A percentile compares a stretch with the other conserved stretches of the same genome.
Evolutionary conservation across 495 filamentous ascomycete species (phyloP).

Genomic region (Evansstolkia leycettana): DNA sequence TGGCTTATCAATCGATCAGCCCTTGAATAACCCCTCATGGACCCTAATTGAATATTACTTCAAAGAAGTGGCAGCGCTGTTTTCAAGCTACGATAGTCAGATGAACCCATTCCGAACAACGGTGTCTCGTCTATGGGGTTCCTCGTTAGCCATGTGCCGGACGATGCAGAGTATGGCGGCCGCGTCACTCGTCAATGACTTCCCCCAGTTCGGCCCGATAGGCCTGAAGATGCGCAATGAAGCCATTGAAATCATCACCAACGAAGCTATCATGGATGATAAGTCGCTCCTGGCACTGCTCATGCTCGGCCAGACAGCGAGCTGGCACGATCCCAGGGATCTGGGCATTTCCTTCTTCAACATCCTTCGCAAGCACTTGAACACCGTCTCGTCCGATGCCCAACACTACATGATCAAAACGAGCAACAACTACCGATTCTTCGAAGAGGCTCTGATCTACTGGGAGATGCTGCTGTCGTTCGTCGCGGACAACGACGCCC

Average conservation of each 20-base stretch:
- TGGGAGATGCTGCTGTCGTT: constrained; percentile 51
- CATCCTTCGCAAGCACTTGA: constrained; percentile 30
- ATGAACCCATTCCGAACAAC: constrained; percentile 47
- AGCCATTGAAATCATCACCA: constrained; percentile 33
- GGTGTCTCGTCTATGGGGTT: constrained; percentile 42
- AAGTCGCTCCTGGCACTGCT: constrained; percentile 40
- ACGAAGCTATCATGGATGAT: constrained; percentile 31
- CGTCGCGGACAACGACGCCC: constrained; percentile 34
- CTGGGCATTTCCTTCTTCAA: constrained; percentile 40
- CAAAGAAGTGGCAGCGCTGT: constrained; percentile 43
- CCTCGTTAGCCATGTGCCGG: constrained; percentile 43
- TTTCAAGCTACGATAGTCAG: constrained; percentile 46
- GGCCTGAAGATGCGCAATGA: constrained; percentile 42
- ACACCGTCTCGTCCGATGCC: constrained; percentile 13
- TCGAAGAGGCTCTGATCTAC: constrained; percentile 45
- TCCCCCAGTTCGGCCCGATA: constrained; percentile 38
- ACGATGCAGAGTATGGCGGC: constrained; percentile 52
- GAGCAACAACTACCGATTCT: constrained; percentile 42
- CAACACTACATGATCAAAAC: constrained; percentile 11
- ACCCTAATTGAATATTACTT: constrained; percentile 50
- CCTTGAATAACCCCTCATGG: constrained; percentile 35
- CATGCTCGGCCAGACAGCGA: constrained; percentile 43
- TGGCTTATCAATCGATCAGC: constrained; percentile 22
- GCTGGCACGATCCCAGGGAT: constrained; percentile 44
- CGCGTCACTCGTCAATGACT: constrained; percentile 43